Evolutionary conservation across 2,329 filamentous ascomycete species (phyloP), one percentile per base, ranked within the genome.

Genomic region (Tothia fuscella): DNA sequence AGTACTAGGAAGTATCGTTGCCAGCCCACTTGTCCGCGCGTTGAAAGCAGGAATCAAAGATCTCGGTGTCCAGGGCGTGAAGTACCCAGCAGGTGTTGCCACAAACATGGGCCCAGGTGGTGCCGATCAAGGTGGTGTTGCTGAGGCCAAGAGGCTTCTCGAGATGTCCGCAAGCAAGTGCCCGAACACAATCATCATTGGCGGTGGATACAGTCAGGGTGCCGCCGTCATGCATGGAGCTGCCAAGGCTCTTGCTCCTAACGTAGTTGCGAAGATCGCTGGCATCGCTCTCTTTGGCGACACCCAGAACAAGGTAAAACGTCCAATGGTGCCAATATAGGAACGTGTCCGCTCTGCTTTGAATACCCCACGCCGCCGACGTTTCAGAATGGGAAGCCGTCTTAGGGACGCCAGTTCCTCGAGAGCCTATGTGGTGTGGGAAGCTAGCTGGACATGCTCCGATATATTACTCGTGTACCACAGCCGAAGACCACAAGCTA

Each of bases 241-340:
- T 16, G n/a, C 31, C 14, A 20, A 40, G 16, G 16, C 17, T 19
- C 26, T 40, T 10, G 22, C 17, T 7, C 24, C 21, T 2, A 20
- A 31, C n/a, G n/a, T 40, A 5, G 31, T 29, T 22, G 14, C 5
- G 9, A n/a, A 26, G 12, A 31, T 40, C 22, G 24, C 37, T 17
- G 37, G 3, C 3, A 20, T 40, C 2, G 3, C 22, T 2, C 37
- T 40, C 13, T 40, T 40, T 9, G 37, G 37, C 7, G 37, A 40
- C 22, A 40, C 37, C 5, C 53, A 55, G 46, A 63, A 62, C 42
- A 38, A 43, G n/a, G n/a, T n/a, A n/a, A n/a, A n/a, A n/a, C n/a
- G n/a, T n/a, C n/a, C n/a, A n/a, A n/a, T n/a, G n/a, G n/a, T n/a
- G n/a, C n/a, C n/a, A n/a, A n/a, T n/a, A n/a, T n/a, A n/a, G n/a